Evolutionary conservation across 2,329 filamentous ascomycete species (phyloP), one percentile per base, ranked within the genome.

Genomic region (Alternaria longipes): DNA sequence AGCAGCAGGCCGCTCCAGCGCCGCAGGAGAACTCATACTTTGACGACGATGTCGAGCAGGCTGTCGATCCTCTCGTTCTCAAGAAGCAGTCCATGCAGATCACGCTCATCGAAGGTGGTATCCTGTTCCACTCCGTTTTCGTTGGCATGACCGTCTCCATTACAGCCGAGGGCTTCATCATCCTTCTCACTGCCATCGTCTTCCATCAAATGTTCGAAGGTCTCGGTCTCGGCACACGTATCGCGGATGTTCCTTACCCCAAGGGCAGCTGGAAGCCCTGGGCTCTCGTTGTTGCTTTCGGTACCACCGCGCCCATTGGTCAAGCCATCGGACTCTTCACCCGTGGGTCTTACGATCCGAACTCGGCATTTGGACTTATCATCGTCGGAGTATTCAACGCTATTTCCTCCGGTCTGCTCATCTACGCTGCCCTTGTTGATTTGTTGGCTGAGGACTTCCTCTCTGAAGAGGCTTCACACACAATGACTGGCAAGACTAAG

Each of bases 201-300:
- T 89, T 89, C 78, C 87, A 89, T 66, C 87, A 89, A 69, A 83
- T 85, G 11, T 89, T 89, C 59, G 87, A 89, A 66, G 87, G 87
- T 52, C 82, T 89, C 0, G 87, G 87, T 74, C 85, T 89, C 38
- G 87, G 87, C 14, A 85, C 87, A 0, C 81, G 87, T 50, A 84
- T 89, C 74, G 85, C 85, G 5, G 82, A 83, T 22, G 87, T 89
- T 20, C 84, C 87, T 1, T 89, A 88, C 63, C 83, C 84, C 16
- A 83, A 83, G 60, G 81, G 79, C 26, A 88, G 86, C 71, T 73
- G 82, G 64, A 84, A 85, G 26, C 88, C 88, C 0, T 90, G 87
- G 87, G 59, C 87, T 0, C 79, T 90, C 16, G 86, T 89, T 2
- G 67, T 87, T 12, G 87, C 87, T 14, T 90, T 89, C 64, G 88